These are phyloP conservation scores for Trichoderma sp. DNA, from an alignment of 2,329 filamentous ascomycete species.

Conservation along the genomic window DNA sequence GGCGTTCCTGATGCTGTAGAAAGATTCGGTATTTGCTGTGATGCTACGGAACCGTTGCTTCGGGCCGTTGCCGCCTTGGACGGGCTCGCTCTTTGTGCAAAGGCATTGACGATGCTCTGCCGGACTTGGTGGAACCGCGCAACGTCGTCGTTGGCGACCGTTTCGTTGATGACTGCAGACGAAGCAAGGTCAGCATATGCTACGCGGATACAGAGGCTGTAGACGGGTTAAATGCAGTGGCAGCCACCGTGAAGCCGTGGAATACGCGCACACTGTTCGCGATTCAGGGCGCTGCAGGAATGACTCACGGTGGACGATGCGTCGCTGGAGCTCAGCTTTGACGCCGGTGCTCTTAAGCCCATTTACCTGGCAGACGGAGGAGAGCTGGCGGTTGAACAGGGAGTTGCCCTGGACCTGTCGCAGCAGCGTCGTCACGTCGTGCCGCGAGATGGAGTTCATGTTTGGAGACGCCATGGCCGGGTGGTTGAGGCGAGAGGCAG, in stretches of 20 bases:
- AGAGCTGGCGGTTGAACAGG: conserved; percentile 66
- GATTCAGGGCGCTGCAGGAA: background rate
- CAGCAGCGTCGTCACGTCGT: conserved; percentile 50
- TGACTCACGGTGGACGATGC: conserved; percentile 75
- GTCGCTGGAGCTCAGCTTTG: conserved; percentile 77
- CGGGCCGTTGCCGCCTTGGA: conserved; percentile 29
- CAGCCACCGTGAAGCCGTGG: background rate
- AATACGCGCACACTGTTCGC: conserved; percentile 3
- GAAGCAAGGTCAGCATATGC: conserved; percentile 5
- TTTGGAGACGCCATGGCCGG: conserved; percentile 32
- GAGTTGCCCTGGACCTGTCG: conserved; percentile 47
- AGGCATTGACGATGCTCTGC: conserved; percentile 44
- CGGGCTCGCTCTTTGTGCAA: conserved; percentile 35
- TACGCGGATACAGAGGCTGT: background rate
- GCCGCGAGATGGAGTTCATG: conserved; percentile 36
- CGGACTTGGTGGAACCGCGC: conserved; percentile 48
- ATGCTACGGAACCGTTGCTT: conserved; percentile 17
- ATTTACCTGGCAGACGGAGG: conserved; percentile 74
- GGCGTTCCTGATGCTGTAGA: conserved; percentile 21
- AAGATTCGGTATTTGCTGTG: conserved; percentile 24
- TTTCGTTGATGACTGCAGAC: conserved; percentile 46
- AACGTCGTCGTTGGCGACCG: conserved; percentile 41
- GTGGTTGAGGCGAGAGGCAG: conserved; percentile 6
- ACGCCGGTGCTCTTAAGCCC: conserved; percentile 77
- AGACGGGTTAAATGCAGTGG: background rate